Evolutionary conservation across 1,284 basidiomycete species (phyloP).

Genomic region (Sporisorium scitamineum): DNA sequence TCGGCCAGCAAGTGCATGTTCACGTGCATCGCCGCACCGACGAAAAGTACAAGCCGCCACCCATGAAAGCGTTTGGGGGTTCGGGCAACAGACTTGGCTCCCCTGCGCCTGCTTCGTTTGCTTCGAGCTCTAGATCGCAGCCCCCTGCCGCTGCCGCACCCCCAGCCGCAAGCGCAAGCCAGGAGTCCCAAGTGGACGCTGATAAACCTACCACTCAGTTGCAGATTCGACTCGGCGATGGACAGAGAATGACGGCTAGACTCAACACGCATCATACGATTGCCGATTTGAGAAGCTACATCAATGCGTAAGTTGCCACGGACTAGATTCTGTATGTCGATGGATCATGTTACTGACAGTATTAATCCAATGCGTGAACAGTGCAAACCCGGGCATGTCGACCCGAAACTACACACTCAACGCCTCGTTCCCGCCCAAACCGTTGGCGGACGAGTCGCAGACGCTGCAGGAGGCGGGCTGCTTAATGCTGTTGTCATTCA

Average conservation of each 20-base stretch:
- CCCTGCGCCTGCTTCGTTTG: slow-evolving; percentile 54
- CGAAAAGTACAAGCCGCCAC: slow-evolving; percentile 79
- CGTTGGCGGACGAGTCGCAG: slow-evolving; percentile 60
- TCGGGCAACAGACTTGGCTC: slow-evolving; percentile 83
- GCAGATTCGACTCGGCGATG: slow-evolving; percentile 91
- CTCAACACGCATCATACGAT: slow-evolving; percentile 95
- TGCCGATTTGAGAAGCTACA: slow-evolving; percentile 84
- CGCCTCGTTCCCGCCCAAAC: slow-evolving; percentile 66
- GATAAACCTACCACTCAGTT: slow-evolving; percentile 85
- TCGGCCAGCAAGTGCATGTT: slow-evolving; percentile 87
- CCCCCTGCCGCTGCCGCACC: slow-evolving; percentile 18
- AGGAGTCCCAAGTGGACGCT: slow-evolving; percentile 80
- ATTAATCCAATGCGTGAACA: slow-evolving; percentile 19
- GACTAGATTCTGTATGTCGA: not conserved
- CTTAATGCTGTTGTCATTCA: slow-evolving; percentile 66
- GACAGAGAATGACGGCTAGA: slow-evolving; percentile 83
- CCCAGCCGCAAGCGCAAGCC: slow-evolving; percentile 44
- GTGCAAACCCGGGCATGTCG: slow-evolving; percentile 61
- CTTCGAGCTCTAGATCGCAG: slow-evolving; percentile 49
- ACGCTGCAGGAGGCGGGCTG: slow-evolving; percentile 62
- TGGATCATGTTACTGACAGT: not conserved
- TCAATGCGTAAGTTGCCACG: slow-evolving; percentile 86
- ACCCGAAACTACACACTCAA: slow-evolving; percentile 58
- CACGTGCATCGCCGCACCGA: slow-evolving; percentile 80
- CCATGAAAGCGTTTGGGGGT: slow-evolving; percentile 77